Conservation (phyloP, 129 eudicot species). For the Pseudognaphalium luteoalbum region DNA sequence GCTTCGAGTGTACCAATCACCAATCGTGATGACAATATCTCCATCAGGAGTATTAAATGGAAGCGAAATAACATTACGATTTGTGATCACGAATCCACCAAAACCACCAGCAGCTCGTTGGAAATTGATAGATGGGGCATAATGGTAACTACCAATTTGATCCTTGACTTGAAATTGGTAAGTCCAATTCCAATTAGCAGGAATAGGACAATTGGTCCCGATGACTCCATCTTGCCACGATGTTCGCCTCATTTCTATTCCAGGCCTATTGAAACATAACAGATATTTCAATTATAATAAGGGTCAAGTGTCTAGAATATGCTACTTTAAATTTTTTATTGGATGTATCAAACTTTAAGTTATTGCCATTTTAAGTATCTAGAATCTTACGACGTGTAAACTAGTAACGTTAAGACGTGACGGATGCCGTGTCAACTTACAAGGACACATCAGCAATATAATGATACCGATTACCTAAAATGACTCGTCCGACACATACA, state of each 20-base stretch:
- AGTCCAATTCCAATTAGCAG: conserved; percentile 80
- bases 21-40: conserved; percentile 74
- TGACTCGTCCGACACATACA: not conserved
- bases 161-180: conserved; percentile 94
- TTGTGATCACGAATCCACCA: conserved; percentile 69
- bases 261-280: conserved; percentile 55
- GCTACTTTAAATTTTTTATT: no score
- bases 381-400: not conserved
- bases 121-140: conserved; percentile 76
- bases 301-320: not conserved
- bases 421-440: not conserved
- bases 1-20: conserved; percentile 87
- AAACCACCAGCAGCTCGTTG: conserved; percentile 95
- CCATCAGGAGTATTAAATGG: conserved; percentile 83
- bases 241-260: conserved; percentile 83
- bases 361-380: not conserved
- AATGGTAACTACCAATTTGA: conserved; percentile 91
- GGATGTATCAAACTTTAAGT: no score
- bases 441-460: not conserved
- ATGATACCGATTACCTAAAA: not conserved
- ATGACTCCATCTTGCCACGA: conserved; percentile 98
- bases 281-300: not conserved
- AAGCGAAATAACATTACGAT: conserved; percentile 51
- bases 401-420: not conserved
- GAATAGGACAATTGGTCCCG: conserved; percentile 95